A percentile compares a stretch with the other conserved stretches of the same genome.
phyloP scores from a whole-genome alignment of 2,329 filamentous ascomycete genomes.

The Cladophialophora chaetospira region DNA sequence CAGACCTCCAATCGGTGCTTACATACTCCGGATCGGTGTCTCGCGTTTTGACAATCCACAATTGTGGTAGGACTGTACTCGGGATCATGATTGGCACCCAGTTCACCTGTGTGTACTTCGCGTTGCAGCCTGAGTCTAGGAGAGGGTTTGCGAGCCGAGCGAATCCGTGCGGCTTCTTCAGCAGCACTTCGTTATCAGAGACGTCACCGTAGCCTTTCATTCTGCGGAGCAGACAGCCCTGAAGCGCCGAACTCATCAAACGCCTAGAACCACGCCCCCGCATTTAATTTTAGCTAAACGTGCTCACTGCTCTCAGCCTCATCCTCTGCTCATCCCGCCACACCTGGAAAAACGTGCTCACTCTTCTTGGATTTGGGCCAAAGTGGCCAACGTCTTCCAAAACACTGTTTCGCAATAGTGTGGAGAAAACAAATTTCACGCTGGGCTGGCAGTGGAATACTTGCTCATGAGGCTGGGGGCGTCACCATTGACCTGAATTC shows the following conservation, averaged over 20 bases:
- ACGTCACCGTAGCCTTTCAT: too few relatives aligned
- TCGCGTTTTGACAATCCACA: too few relatives aligned
- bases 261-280: neutral
- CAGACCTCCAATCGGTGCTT: too few relatives aligned
- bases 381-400: neutral
- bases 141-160: too few relatives aligned
- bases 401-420: neutral
- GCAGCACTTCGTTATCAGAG: too few relatives aligned
- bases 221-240: neutral
- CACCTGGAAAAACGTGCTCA: conserved; percentile 1
- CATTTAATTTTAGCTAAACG: neutral
- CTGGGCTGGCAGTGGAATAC: neutral
- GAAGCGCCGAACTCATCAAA: neutral
- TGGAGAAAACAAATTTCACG: neutral
- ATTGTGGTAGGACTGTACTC: too few relatives aligned
- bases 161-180: too few relatives aligned
- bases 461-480: neutral
- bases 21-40: too few relatives aligned
- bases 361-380: too few relatives aligned
- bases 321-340: neutral
- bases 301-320: neutral
- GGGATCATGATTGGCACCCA: too few relatives aligned
- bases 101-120: too few relatives aligned
- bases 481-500: neutral
- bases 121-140: too few relatives aligned